Evolutionary conservation across 2,329 filamentous ascomycete species (phyloP), one percentile per base, ranked within the genome.

Genomic region (Phymatotrichopsis omnivora): DNA sequence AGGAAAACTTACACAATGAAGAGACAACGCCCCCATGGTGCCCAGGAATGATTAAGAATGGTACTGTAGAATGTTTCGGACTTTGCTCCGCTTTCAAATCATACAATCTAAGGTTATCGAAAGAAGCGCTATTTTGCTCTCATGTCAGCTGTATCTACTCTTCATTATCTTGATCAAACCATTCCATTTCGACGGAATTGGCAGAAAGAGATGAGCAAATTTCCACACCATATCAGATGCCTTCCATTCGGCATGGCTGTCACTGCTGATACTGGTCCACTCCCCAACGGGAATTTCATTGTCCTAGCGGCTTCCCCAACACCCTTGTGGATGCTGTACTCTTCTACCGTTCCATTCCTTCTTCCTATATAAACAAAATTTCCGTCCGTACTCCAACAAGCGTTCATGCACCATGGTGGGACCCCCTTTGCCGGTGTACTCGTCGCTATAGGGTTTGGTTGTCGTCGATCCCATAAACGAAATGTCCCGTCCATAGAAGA

Each of bases 391-490:
- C 82, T 89, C 91, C 91, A 98, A 67, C 86, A 94, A 1, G 86
- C 85, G 55, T 85, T 87, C 78, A 94, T 95, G 64, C 89, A 96
- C 89, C 89, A 98, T 0, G 89, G 91, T 1, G 91, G 89, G 1
- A 85, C 83, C 14, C 78, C 78, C 8, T 77, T 75, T 8, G 78
- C 71, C 14, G 82, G 84, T 1, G 72, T 70, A 45, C 96, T 89
- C 22, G 80, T 77, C 2, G 91, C 86, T 2, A 94, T 72, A 0
- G 89, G 82, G 27, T 80, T 74, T 1, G 75, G 74, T 52, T 82
- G 75, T 16, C 91, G 78, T 3, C 80, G 71, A 60, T 98, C 93
- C 89, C 91, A 98, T 55, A 98, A 78, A n/a, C 86, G 80, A 33
- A 98, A 70, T 0, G 79, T 80, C 42, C 89, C 87, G 65, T 96